Percentiles rank a stretch among this genome's conserved stretches.
Conservation (phyloP, 768 basidiomycete genomes). For the Amanita phalloides region DNA sequence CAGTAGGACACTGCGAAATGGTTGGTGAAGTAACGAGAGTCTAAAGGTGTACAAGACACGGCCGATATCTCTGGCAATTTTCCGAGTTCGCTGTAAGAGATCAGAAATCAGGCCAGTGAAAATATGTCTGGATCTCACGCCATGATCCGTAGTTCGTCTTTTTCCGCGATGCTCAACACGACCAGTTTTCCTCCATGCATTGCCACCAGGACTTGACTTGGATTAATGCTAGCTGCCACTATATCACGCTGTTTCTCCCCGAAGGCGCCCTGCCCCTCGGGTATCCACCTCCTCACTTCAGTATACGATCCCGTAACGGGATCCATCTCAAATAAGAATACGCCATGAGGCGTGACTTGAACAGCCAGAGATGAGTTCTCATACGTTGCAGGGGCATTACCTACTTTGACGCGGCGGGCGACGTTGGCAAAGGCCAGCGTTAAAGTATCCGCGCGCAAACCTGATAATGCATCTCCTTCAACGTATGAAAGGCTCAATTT, state of each 20-base stretch:
- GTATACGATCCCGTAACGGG: constrained; percentile 26
- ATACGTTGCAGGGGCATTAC: constrained; percentile 20
- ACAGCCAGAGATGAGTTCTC: constrained; percentile 45
- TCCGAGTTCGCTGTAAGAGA: background rate
- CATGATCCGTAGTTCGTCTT: constrained; percentile 21
- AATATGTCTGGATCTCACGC: constrained; percentile 15
- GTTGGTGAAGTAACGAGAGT: constrained; percentile 35
- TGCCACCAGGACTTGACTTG: constrained; percentile 57
- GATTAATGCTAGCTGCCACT: constrained; percentile 59
- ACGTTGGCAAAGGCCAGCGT: constrained; percentile 63
- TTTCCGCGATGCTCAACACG: constrained; percentile 36
- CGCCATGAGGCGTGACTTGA: constrained; percentile 58
- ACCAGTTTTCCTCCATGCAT: constrained; percentile 42
- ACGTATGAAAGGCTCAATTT: constrained; percentile 29
- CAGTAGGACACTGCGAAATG: constrained; percentile 66
- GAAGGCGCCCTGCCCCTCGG: constrained; percentile 9
- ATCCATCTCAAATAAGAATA: constrained; percentile 50
- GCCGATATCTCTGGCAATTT: constrained; percentile 51
- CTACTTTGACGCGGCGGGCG: constrained; percentile 18
- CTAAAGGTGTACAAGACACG: constrained; percentile 51
- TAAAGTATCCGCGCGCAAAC: constrained; percentile 35
- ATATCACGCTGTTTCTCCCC: constrained; percentile 28
- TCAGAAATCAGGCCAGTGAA: background rate
- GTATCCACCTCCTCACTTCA: constrained; percentile 29
- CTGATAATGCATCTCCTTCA: constrained; percentile 20